Evolutionary conservation across 345 rosid species (phyloP).

Genomic region (Citrus trifoliata): DNA sequence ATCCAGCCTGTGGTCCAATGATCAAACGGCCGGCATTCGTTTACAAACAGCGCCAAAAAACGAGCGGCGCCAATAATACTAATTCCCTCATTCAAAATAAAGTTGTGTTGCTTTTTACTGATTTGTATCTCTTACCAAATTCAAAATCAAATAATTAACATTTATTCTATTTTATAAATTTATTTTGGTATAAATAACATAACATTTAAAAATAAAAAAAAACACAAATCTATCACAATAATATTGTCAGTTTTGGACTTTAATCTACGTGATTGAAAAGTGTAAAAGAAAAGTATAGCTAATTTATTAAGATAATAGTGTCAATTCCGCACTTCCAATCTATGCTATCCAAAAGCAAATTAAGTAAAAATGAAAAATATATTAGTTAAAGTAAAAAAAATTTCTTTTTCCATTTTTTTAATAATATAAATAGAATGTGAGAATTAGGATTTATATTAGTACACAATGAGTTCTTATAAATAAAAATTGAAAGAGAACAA

Average conservation of each 20-base stretch:
- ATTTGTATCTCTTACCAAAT: neutral
- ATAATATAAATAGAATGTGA: neutral
- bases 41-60: neutral
- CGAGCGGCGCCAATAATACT: neutral
- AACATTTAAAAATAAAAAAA: neutral
- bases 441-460: no score
- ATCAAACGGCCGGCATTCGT: neutral
- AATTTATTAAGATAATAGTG: neutral
- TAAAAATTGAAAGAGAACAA: no score
- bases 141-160: neutral
- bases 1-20: neutral
- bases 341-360: no score
- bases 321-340: no score
- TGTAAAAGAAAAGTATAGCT: neutral
- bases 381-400: no score
- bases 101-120: neutral
- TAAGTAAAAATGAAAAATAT: no score
- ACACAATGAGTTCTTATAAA: no score
- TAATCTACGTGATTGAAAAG: no score
- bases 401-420: neutral
- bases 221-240: neutral
- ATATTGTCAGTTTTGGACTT: neutral
- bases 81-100: neutral
- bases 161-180: neutral
- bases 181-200: neutral